Percentiles rank a stretch among this genome's conserved stretches.
phyloP scores from a whole-genome alignment of 2,329 filamentous ascomycete species.

The Scolecobasidium constrictum region DNA sequence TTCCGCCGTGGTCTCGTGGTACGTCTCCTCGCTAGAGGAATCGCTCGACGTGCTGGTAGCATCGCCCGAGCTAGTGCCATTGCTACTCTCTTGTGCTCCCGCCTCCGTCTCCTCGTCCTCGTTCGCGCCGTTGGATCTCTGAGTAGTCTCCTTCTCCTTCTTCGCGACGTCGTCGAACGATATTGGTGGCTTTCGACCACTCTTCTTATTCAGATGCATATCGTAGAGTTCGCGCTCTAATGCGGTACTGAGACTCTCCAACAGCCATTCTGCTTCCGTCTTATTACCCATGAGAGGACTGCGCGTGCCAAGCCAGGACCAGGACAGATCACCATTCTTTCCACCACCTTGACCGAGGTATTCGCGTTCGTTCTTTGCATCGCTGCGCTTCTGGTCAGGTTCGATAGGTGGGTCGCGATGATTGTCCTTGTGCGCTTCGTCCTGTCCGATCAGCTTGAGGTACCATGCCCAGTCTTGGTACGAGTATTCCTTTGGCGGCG shows the following conservation, averaged over 20 bases:
- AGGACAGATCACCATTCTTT: constrained; percentile 35
- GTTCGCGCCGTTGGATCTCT: too few species aligned
- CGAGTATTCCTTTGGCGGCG: constrained; percentile 27
- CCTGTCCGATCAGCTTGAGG: constrained; percentile 24
- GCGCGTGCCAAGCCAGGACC: constrained; percentile 63
- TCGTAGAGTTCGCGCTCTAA: constrained; percentile 41
- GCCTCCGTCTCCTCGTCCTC: too few species aligned
- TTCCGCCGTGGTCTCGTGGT: too few species aligned
- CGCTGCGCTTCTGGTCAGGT: constrained; percentile 9
- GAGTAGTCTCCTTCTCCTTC: neutral
- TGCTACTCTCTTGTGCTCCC: too few species aligned
- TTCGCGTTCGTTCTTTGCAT: neutral
- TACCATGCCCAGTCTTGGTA: constrained; percentile 30
- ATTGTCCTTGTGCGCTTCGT: constrained; percentile 26
- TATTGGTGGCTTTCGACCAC: constrained; percentile 2
- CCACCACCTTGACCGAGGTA: constrained; percentile 9
- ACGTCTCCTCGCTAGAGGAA: too few species aligned
- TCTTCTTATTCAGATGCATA: neutral
- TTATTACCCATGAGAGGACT: constrained; percentile 60
- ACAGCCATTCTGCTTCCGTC: constrained; percentile 62
- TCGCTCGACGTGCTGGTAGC: too few species aligned
- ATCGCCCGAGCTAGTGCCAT: too few species aligned
- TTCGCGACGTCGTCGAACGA: constrained; percentile 1
- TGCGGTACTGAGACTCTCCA: constrained; percentile 50
- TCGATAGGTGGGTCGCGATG: constrained; percentile 22